Base-by-base conservation (phyloP, 345 rosid species). In the Eucalyptus marginata region DNA sequence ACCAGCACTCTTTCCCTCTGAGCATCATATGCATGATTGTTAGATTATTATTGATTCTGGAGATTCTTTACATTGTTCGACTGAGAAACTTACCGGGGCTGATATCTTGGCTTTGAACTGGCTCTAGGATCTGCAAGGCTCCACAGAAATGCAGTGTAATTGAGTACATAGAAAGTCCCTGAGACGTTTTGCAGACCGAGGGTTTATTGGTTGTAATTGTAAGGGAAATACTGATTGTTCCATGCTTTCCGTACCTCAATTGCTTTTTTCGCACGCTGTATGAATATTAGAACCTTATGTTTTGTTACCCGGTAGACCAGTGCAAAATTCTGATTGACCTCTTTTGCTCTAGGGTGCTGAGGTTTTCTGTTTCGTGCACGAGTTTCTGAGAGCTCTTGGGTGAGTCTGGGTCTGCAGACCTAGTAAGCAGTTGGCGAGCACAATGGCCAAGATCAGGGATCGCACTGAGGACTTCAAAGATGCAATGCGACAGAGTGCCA, bases 381-480 rank as follows among this genome's bases (percentile, higher is more conserved):
- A 54, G 3, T 49, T 49, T 52, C 29, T 68, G 85, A 87, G 88
- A 87, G 59, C 88, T 87, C 85, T 13, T 43, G 22, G 85, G 88
- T 49, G 88, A 50, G 54, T 18, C 13, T 7, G 51, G 40, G 17
- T 44, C 40, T 62, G 56, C 52, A 62, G 56, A 13, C 16, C 27
- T 59, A 24, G 27, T 24, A 24, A 76, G 47, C 47, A 20, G 83
- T 6, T 76, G 2, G 27, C 22, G 3, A 7, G 86, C 71, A 79
- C 24, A 81, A 97, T 96, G 98, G 94, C 97, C 84, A 97, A 92
- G 93, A 89, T 94, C 88, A 94, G 95, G 91, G 99, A 96, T 81
- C 93, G 97, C 86, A 95, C 95, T 29, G 98, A 96, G 91, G 98
- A 97, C 92, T 97, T 95, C 89, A 97, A 95, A 91, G 99, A 97